phyloP scores from a whole-genome alignment of 495 filamentous ascomycete species.

The Letharia lupina region DNA sequence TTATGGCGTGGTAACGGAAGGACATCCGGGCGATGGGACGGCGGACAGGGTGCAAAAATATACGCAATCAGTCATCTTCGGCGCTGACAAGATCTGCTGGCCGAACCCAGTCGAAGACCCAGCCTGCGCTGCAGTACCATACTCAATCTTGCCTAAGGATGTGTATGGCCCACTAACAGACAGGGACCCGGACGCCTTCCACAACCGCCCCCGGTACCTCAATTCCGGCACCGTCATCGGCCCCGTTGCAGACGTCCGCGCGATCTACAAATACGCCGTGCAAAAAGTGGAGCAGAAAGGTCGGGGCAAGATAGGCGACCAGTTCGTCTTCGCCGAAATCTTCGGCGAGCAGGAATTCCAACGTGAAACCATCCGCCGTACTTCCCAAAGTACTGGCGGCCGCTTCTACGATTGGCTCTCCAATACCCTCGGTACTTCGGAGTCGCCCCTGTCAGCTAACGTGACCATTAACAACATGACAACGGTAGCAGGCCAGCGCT shows the following conservation, averaged over 20 bases:
- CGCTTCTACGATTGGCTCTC: conserved; percentile 41
- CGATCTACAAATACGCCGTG: conserved; percentile 43
- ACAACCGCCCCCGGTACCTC: conserved; percentile 45
- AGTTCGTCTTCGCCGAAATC: conserved; percentile 47
- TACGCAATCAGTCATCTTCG: conserved; percentile 51
- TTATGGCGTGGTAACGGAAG: conserved; percentile 38
- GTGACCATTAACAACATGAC: conserved; percentile 35
- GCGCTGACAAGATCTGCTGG: conserved; percentile 51
- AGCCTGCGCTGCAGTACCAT: conserved; percentile 47
- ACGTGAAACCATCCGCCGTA: conserved; percentile 42
- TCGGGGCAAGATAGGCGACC: conserved; percentile 35
- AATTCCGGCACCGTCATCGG: conserved; percentile 47
- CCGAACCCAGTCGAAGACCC: conserved; percentile 37
- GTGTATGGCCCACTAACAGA: conserved; percentile 51
- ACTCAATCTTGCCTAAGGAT: conserved; percentile 48
- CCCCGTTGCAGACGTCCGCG: conserved; percentile 41
- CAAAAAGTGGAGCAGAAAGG: conserved; percentile 34
- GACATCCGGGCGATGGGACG: conserved; percentile 27
- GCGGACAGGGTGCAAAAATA: conserved; percentile 40
- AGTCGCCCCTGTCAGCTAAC: conserved; percentile 36
- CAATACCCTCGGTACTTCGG: conserved; percentile 36
- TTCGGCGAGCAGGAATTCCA: conserved; percentile 52
- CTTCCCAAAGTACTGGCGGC: conserved; percentile 28
- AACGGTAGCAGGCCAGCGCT: conserved; percentile 37
- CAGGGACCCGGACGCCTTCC: conserved; percentile 35